These are phyloP conservation scores for Sonneratia alba DNA, from an alignment of 345 rosid genomes.

Conservation along the genomic window DNA sequence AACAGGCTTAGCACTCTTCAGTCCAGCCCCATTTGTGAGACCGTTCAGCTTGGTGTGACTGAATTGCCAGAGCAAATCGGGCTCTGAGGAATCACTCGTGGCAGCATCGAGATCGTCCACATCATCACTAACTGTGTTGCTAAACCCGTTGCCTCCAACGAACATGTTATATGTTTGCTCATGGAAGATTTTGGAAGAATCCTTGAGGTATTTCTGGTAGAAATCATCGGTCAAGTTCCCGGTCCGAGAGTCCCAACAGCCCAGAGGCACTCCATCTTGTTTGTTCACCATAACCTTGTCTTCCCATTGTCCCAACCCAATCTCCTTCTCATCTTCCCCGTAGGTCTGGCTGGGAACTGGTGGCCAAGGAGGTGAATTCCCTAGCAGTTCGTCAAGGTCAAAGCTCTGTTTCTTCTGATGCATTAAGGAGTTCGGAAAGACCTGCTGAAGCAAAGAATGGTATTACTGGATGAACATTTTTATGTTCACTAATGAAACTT, in stretches of 20 bases:
- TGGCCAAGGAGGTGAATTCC: slow-evolving; percentile 93
- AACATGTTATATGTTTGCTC: slow-evolving; percentile 64
- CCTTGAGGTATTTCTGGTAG: slow-evolving; percentile 61
- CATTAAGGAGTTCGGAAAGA: slow-evolving; percentile 26
- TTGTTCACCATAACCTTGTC: slow-evolving; percentile 97
- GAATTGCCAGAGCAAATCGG: slow-evolving; percentile 83
- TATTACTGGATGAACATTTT: background rate
- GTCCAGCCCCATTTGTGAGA: slow-evolving; percentile 32
- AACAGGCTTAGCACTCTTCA: slow-evolving; percentile 41
- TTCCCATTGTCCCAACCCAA: slow-evolving; percentile 72
- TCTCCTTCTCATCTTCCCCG: slow-evolving; percentile 62
- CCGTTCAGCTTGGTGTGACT: slow-evolving; percentile 57
- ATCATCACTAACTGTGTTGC: slow-evolving; percentile 30
- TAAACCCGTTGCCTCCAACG: slow-evolving; percentile 35
- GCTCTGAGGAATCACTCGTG: slow-evolving; percentile 86
- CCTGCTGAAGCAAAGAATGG: slow-evolving; percentile 27
- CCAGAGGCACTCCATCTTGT: slow-evolving; percentile 49
- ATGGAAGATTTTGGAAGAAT: slow-evolving; percentile 50
- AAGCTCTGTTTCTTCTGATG: slow-evolving; percentile 59
- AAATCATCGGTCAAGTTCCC: slow-evolving; percentile 40
- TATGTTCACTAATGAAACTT: background rate
- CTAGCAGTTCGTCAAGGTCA: slow-evolving; percentile 76
- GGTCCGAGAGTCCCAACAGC: slow-evolving; percentile 49
- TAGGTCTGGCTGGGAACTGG: slow-evolving; percentile 59
- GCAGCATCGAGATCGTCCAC: slow-evolving; percentile 75